A percentile compares a stretch with the other conserved stretches of the same genome.
These are phyloP conservation scores for Fusarium azukiicola DNA, from an alignment of 2,329 filamentous ascomycete genomes.

Conservation along the genomic window DNA sequence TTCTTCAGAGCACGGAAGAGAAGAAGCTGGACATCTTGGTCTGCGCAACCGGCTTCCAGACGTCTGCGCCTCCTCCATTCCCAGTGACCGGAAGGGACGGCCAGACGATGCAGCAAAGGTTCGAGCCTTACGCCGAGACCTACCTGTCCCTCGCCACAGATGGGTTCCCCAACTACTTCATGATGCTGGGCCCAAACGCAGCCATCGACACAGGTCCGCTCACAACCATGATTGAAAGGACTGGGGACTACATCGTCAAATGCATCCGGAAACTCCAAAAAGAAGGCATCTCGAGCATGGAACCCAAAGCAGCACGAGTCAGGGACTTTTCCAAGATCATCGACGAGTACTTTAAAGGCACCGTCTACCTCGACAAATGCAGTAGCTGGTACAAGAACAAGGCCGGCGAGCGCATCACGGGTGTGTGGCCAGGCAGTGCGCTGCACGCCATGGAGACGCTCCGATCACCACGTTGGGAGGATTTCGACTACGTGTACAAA, in stretches of 20 bases:
- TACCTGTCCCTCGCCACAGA: slow-evolving; percentile 7
- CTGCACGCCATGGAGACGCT: slow-evolving; percentile 5
- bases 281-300: slow-evolving; percentile 20
- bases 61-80: slow-evolving; percentile 1
- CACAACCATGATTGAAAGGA: slow-evolving; percentile 25
- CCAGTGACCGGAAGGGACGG: slow-evolving; percentile 1
- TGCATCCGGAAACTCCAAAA: slow-evolving; percentile 24
- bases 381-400: slow-evolving; percentile 18
- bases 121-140: background rate
- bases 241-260: slow-evolving; percentile 25
- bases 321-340: background rate
- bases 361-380: background rate
- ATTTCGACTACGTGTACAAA: slow-evolving; percentile 8
- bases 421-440: slow-evolving; percentile 2
- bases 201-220: slow-evolving; percentile 14
- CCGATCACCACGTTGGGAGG: slow-evolving; percentile 10
- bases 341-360: background rate
- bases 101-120: slow-evolving; percentile 2
- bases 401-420: background rate
- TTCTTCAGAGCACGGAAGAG: background rate
- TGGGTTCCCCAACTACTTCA: slow-evolving; percentile 14
- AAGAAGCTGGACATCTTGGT: background rate
- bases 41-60: slow-evolving; percentile 2
- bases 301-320: background rate
- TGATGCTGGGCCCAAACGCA: slow-evolving; percentile 1